Base-by-base conservation (phyloP, 2,329 filamentous ascomycete genomes). In the Amauroascus niger region DNA sequence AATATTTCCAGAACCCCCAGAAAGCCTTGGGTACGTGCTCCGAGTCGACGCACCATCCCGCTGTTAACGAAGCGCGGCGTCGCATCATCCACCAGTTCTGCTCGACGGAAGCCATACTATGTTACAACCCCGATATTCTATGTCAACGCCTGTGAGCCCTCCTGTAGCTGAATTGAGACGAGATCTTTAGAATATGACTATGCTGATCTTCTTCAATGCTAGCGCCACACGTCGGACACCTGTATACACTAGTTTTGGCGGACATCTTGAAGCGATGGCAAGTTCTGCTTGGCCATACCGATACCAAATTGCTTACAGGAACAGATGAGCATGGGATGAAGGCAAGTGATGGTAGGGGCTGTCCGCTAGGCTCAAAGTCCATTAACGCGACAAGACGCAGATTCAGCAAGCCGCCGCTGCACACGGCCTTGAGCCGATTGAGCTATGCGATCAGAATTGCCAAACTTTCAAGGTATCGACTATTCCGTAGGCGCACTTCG, bases 271-370 rank as follows among this genome's bases (percentile, higher is more conserved):
- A 97, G 71, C 80, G 93, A 71, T 98, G 89, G 88, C 82, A 94
- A 66, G 74, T 81, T 30, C 77, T 98, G 49, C 81, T 84, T 56
- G 87, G 87, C 35, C 73, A 81, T 28, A 72, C 58, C 5, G 64
- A 77, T 46, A 85, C 90, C 2, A 77, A 88, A 58, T 74, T 98
- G 13, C 84, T 86, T 62, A 98, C 93, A 1, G 93, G 93, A 55
- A 97, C 90, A 33, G 93, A 98, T 68, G 93, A 98, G 70, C 91
- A 98, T 74, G 93, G 93, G 41, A 86, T 96, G 80, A 98, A 98
- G 72, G 77, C 78, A 5, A 63, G 37, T 16, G n/a, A 26, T 13
- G 7, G 33, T 1, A 24, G 6, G 6, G n/a, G 6, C 4, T 32
- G 13, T 48, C 9, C n/a, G n/a, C 16, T 16, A 4, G n/a, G n/a